These are phyloP conservation scores for Nitzschia sp. DNA, from an alignment of 108 stramenopile genomes.

Conservation along the genomic window DNA sequence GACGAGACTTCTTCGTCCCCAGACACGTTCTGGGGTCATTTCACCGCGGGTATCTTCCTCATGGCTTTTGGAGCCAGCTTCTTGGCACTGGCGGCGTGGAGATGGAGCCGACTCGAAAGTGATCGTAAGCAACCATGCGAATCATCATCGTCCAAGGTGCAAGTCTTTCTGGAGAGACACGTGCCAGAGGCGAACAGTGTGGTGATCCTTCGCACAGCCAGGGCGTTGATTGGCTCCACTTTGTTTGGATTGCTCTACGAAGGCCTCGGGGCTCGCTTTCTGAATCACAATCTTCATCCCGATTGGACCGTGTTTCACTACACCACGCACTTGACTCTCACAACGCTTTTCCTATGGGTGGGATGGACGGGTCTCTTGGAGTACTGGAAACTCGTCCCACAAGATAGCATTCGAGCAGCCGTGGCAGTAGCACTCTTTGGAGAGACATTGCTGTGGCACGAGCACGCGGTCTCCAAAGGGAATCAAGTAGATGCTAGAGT, in stretches of 20 bases:
- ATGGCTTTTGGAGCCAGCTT: neutral
- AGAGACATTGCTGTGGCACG: neutral
- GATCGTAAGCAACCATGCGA: neutral
- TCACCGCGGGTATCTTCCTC: neutral
- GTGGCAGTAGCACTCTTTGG: neutral
- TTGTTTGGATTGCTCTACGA: neutral
- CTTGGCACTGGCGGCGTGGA: neutral
- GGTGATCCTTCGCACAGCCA: neutral
- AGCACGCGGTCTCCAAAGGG: neutral
- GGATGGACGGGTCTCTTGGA: neutral
- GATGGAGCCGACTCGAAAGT: neutral
- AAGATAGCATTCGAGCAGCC: neutral
- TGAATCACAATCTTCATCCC: neutral
- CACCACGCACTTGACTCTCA: neutral
- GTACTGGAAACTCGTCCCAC: neutral
- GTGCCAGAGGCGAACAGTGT: neutral
- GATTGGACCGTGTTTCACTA: neutral
- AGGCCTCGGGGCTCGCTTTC: neutral
- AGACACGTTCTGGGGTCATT: neutral
- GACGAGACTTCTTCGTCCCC: too few relatives aligned
- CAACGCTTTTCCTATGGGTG: neutral
- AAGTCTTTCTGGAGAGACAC: neutral
- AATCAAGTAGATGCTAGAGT: neutral
- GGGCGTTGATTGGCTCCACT: neutral
- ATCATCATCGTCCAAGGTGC: too few relatives aligned